Conservation (phyloP, 2,329 filamentous ascomycete genomes). For the Fusarium tanahbumbuense region DNA sequence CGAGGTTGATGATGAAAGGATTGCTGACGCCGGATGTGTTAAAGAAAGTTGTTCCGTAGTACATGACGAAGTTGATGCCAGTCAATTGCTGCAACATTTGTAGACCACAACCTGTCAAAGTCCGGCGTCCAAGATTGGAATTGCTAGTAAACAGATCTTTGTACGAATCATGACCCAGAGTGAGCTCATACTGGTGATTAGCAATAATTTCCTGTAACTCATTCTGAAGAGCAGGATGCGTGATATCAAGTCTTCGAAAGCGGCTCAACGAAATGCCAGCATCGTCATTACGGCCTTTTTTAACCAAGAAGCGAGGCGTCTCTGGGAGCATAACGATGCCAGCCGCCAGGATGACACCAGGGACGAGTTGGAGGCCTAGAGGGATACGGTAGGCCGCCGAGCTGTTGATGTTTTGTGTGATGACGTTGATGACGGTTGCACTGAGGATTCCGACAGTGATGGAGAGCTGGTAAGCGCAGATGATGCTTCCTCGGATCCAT, state of each 20-base stretch:
- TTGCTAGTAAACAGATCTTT: constrained; percentile 69
- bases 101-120: constrained; percentile 76
- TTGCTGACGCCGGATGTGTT: constrained; percentile 67
- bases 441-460: constrained; percentile 78
- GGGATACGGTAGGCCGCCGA: constrained; percentile 80
- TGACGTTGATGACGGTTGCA: constrained; percentile 76
- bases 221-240: constrained; percentile 77
- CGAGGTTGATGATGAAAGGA: constrained; percentile 77
- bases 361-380: constrained; percentile 79
- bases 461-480: constrained; percentile 80
- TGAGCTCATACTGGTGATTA: constrained; percentile 79
- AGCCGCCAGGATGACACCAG: constrained; percentile 75
- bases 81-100: constrained; percentile 85
- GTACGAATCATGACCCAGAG: constrained; percentile 70
- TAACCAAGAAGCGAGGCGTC: constrained; percentile 82
- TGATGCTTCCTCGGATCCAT: constrained; percentile 82
- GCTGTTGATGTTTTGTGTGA: constrained; percentile 66
- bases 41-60: constrained; percentile 81
- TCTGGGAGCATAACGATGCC: constrained; percentile 81
- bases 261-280: constrained; percentile 77
- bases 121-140: constrained; percentile 74
- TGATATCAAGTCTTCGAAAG: constrained; percentile 77
- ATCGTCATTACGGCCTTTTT: constrained; percentile 71
- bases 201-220: constrained; percentile 80
- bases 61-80: constrained; percentile 81